A percentile compares a stretch with the other conserved stretches of the same genome.
phyloP scores from a whole-genome alignment of 352 stramenopile genomes.

The Pythium folliculosum region DNA sequence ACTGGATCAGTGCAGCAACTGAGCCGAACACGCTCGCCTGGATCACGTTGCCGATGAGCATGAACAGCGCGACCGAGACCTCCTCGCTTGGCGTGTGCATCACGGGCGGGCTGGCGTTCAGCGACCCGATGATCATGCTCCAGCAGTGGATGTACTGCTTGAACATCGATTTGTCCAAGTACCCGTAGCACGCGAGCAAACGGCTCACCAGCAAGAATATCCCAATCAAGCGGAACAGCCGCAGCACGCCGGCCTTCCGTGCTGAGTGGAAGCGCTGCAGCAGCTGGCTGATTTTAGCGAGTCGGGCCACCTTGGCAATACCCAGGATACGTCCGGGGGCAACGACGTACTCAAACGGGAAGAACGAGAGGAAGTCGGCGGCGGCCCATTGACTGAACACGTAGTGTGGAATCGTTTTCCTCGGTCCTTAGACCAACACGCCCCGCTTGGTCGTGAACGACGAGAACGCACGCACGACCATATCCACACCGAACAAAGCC shows the following conservation, averaged over 20 bases:
- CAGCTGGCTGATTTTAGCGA: slow-evolving; percentile 67
- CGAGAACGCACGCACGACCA: slow-evolving; percentile 54
- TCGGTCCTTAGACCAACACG: slow-evolving; percentile 48
- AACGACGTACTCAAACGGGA: slow-evolving; percentile 55
- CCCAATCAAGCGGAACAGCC: slow-evolving; percentile 51
- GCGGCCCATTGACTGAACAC: slow-evolving; percentile 55
- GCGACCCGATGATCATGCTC: slow-evolving; percentile 56
- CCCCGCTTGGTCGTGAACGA: slow-evolving; percentile 56
- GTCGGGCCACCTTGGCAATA: slow-evolving; percentile 64
- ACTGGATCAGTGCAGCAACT: slow-evolving; percentile 66
- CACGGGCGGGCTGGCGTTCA: slow-evolving; percentile 60
- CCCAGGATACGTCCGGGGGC: slow-evolving; percentile 50
- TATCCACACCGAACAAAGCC: slow-evolving; percentile 54
- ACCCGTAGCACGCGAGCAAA: slow-evolving; percentile 53
- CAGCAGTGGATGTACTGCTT: slow-evolving; percentile 54
- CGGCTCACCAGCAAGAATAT: slow-evolving; percentile 61
- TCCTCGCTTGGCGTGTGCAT: slow-evolving; percentile 58
- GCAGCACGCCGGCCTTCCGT: slow-evolving; percentile 64
- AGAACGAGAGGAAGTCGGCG: slow-evolving; percentile 67
- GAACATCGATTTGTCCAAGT: slow-evolving; percentile 27
- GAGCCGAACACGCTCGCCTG: slow-evolving; percentile 73
- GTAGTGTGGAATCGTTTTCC: slow-evolving; percentile 48
- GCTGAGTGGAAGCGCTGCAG: slow-evolving; percentile 53
- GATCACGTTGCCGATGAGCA: slow-evolving; percentile 69
- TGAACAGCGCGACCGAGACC: slow-evolving; percentile 62